phyloP scores from a whole-genome alignment of 176 grass and related monocot genomes.

The Avena atlantica region DNA sequence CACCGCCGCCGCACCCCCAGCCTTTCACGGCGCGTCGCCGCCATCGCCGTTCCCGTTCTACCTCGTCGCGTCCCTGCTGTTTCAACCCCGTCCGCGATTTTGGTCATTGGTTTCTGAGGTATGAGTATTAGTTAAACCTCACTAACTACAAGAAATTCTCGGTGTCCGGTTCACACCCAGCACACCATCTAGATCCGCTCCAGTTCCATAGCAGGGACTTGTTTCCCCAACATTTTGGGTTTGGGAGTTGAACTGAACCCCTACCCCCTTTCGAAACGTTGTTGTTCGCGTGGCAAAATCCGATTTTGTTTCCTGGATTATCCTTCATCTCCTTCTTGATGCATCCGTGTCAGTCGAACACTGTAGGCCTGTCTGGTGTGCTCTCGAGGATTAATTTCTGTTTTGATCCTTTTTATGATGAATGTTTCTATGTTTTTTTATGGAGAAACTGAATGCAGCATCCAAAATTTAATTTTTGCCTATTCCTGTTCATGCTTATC shows the following conservation, averaged over 20 bases:
- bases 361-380: not conserved
- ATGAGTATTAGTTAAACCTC: conserved; percentile 7
- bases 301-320: not conserved
- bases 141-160: not conserved
- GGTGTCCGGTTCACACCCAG: not conserved
- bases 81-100: conserved; percentile 15
- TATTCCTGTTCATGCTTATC: conserved; percentile 27
- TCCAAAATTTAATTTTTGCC: not conserved
- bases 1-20: not conserved
- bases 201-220: conserved; percentile 1
- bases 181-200: not conserved
- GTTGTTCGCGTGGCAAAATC: not conserved
- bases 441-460: not conserved
- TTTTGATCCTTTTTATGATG: not conserved
- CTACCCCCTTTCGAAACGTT: not conserved
- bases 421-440: not conserved
- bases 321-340: not conserved
- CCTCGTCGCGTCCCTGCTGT: conserved; percentile 7
- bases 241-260: not conserved
- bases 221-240: not conserved
- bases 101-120: not conserved
- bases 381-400: not conserved
- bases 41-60: not conserved
- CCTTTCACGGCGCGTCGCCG: not conserved
- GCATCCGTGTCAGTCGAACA: conserved; percentile 4